A percentile compares a stretch with the other conserved stretches of the same genome.
These are phyloP conservation scores for Dysphania ambrosioides DNA, from an alignment of 148 eudicot genomes.

Conservation along the genomic window DNA sequence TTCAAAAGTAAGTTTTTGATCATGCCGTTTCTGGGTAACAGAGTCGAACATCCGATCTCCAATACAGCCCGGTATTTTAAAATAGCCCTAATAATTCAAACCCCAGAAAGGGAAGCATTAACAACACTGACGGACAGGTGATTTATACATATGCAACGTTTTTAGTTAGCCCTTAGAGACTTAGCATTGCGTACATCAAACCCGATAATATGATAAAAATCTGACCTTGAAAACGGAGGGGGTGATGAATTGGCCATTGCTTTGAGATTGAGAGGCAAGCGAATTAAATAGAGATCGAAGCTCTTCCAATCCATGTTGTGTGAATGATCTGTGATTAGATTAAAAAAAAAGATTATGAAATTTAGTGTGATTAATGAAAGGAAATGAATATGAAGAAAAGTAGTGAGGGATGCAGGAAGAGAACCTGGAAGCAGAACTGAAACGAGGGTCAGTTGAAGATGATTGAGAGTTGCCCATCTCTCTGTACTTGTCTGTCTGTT, in stretches of 20 bases:
- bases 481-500: background rate
- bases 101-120: background rate
- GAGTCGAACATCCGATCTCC: slow-evolving; percentile 81
- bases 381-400: background rate
- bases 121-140: too few relatives aligned
- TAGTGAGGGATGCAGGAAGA: slow-evolving; percentile 7
- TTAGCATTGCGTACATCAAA: too few relatives aligned
- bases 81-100: slow-evolving; percentile 39
- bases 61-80: slow-evolving; percentile 58
- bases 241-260: slow-evolving; percentile 41
- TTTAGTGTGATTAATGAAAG: background rate
- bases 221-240: slow-evolving; percentile 62
- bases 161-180: too few relatives aligned
- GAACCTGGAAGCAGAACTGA: slow-evolving; percentile 63
- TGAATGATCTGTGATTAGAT: slow-evolving; percentile 47
- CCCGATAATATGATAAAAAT: background rate
- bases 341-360: background rate
- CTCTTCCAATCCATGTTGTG: slow-evolving; percentile 52
- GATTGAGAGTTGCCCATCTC: slow-evolving; percentile 77
- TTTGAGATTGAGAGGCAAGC: slow-evolving; percentile 65
- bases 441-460: slow-evolving; percentile 56
- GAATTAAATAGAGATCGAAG: slow-evolving; percentile 53
- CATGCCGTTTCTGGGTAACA: slow-evolving; percentile 62
- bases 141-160: too few relatives aligned
- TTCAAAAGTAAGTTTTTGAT: slow-evolving; percentile 62